Percentiles rank a stretch among this genome's conserved stretches.
These are phyloP conservation scores for Echinosophora koreensis DNA, from an alignment of 306 rosid genomes.

Conservation along the genomic window DNA sequence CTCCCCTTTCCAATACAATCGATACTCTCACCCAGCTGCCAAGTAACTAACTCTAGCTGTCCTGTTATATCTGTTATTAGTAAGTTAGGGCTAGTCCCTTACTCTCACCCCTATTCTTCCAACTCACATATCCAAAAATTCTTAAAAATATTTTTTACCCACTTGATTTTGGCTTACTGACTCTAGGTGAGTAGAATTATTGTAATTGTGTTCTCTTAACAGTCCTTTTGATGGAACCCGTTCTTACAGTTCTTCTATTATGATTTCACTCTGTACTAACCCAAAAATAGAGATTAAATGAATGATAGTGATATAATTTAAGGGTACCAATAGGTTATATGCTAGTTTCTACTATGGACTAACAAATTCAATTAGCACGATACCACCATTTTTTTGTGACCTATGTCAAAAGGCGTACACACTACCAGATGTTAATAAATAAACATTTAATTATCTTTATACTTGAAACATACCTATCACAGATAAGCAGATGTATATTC, in stretches of 20 bases:
- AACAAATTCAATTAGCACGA: slow-evolving; percentile 14
- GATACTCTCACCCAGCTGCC: too few relatives aligned
- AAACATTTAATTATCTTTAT: background rate
- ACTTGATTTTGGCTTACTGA: background rate
- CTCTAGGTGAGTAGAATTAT: background rate
- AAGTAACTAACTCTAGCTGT: too few relatives aligned
- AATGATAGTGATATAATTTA: background rate
- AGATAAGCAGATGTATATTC: too few relatives aligned
- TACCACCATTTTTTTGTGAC: background rate
- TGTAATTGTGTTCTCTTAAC: background rate
- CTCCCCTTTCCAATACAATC: too few relatives aligned
- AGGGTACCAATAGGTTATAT: slow-evolving; percentile 4
- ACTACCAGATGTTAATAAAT: background rate
- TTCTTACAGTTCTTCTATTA: slow-evolving; percentile 17
- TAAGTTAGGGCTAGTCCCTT: too few relatives aligned
- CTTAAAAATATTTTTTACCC: background rate
- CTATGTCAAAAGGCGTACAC: background rate
- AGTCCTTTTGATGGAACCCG: background rate
- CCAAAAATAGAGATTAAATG: background rate
- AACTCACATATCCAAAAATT: too few relatives aligned
- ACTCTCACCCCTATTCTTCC: too few relatives aligned
- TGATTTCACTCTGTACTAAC: background rate
- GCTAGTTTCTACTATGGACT: slow-evolving; percentile 4
- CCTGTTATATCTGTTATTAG: too few relatives aligned
- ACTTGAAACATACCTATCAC: background rate